Evolutionary conservation across 306 rosid species (phyloP).

Genomic region (Cicer yamashitae): DNA sequence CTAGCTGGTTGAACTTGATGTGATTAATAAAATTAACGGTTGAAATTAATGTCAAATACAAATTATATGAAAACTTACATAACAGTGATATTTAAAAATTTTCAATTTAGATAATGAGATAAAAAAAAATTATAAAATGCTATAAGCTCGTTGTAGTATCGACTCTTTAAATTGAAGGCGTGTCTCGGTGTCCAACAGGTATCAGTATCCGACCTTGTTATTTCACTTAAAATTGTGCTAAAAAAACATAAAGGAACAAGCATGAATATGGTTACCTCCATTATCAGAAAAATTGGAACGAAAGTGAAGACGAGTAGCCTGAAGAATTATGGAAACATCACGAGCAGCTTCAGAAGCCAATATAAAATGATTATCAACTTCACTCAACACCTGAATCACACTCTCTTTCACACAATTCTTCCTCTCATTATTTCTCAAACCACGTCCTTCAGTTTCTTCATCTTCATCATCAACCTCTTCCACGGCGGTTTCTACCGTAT

Average conservation of each 20-base stretch:
- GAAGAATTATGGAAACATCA: conserved; percentile 89
- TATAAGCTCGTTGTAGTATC: no score
- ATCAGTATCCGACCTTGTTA: no score
- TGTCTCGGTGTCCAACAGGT: no score
- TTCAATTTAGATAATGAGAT: no score
- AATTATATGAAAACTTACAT: no score
- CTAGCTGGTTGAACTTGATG: no score
- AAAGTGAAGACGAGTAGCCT: conserved; percentile 84
- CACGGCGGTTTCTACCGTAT: conserved; percentile 40
- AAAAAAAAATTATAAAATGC: no score
- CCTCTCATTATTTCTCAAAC: conserved; percentile 41
- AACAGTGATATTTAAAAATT: no score
- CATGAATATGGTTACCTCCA: conserved; percentile 57
- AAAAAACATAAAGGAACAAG: no score
- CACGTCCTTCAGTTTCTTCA: conserved; percentile 39
- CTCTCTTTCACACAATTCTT: background rate
- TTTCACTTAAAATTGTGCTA: background rate
- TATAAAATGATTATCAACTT: conserved; percentile 76
- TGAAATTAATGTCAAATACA: no score
- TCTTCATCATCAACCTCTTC: conserved; percentile 53
- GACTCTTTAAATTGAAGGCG: no score
- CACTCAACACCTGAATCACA: conserved; percentile 36
- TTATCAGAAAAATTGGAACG: conserved; percentile 89
- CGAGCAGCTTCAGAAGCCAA: conserved; percentile 86
- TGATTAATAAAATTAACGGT: no score